phyloP scores from a whole-genome alignment of 2,329 filamentous ascomycete genomes.

The Colletotrichum shisoi region DNA sequence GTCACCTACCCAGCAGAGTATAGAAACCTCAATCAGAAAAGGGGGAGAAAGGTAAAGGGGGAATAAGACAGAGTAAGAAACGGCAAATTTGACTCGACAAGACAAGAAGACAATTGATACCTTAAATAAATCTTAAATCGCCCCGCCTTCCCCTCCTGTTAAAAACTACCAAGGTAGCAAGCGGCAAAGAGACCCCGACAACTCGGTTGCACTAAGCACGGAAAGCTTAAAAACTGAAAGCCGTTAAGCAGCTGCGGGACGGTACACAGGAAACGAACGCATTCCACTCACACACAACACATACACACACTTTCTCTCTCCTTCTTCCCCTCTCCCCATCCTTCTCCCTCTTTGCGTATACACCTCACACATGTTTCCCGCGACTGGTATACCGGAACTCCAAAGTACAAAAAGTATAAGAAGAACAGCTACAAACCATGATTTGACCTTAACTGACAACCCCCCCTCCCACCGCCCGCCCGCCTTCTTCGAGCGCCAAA shows the following conservation, averaged over 20 bases:
- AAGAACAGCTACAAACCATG: neutral
- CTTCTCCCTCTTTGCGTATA: no score
- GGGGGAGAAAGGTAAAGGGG: no score
- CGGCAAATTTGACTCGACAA: neutral
- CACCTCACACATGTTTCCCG: neutral
- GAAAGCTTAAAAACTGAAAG: neutral
- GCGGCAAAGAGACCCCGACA: neutral
- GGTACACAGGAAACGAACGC: neutral
- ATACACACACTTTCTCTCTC: no score
- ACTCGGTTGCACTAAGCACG: neutral
- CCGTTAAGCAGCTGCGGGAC: neutral
- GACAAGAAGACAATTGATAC: neutral
- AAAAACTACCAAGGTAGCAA: neutral
- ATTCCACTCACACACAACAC: neutral
- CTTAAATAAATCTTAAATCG: neutral
- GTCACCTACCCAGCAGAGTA: neutral
- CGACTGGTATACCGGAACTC: neutral
- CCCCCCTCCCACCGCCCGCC: no score
- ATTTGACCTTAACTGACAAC: neutral
- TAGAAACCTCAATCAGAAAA: no score
- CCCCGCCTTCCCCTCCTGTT: neutral
- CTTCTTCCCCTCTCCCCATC: no score
- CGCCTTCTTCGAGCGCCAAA: neutral
- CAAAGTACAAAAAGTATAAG: neutral
- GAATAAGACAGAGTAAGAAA: no score